Conservation (phyloP, 257 asterid genomes). For the Solanum etuberosum region DNA sequence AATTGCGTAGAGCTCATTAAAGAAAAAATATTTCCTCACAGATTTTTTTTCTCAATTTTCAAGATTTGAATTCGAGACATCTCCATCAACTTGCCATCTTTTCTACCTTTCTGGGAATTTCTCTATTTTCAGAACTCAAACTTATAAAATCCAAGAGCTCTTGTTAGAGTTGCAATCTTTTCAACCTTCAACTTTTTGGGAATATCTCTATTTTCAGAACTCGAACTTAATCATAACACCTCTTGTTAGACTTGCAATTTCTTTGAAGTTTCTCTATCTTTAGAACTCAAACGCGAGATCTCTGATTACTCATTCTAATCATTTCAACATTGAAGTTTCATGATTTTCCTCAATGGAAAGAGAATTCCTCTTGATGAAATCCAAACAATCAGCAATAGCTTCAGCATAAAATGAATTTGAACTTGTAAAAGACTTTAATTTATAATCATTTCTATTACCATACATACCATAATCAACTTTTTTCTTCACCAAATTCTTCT, state of each 20-base stretch:
- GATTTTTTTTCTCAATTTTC: not conserved
- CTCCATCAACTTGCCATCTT: not conserved
- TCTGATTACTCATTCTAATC: not conserved
- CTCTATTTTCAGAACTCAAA: not conserved
- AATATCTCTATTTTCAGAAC: not conserved
- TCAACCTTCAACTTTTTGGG: not conserved
- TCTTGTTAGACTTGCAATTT: not conserved
- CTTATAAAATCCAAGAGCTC: not conserved
- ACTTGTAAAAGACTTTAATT: slow-evolving; percentile 11
- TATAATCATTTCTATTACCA: not conserved
- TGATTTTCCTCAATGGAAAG: slow-evolving; percentile 32
- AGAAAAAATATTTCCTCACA: not conserved
- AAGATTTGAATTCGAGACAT: not conserved
- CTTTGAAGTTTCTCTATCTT: not conserved
- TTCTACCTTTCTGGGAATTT: not conserved
- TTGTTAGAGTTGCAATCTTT: not conserved
- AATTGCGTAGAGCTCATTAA: not conserved
- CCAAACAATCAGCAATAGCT: slow-evolving; percentile 53
- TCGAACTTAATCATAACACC: not conserved
- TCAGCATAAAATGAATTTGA: slow-evolving; percentile 50
- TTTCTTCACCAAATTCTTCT: not conserved
- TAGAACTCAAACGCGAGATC: not conserved
- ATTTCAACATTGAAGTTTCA: not conserved
- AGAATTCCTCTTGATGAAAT: slow-evolving; percentile 46
- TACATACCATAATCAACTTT: slow-evolving; percentile 5